Conservation (phyloP, 441 rosid genomes). For the Adansonia rubrostipa region DNA sequence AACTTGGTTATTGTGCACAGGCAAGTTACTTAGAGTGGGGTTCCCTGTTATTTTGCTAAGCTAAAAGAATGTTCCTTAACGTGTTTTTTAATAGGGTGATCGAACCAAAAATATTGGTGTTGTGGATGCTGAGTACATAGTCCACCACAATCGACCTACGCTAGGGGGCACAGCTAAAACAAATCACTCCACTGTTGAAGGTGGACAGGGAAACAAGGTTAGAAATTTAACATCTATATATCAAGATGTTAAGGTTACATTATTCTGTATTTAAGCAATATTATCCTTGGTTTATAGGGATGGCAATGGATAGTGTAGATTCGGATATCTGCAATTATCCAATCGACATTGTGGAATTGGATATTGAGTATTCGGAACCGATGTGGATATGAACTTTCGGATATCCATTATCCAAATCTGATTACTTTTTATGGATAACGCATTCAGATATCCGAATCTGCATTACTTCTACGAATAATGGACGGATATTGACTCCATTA, state of each 20-base stretch:
- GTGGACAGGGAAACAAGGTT: constrained; percentile 41
- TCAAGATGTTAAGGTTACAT: constrained; percentile 5
- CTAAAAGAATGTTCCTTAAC: constrained; percentile 10
- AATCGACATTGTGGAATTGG: no score
- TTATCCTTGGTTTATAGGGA: background rate
- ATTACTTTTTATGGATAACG: no score
- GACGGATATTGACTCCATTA: no score
- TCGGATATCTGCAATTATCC: background rate
- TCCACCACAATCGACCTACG: constrained; percentile 67
- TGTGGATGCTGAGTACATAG: constrained; percentile 71
- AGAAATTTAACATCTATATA: background rate
- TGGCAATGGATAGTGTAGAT: no score
- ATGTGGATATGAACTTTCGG: no score
- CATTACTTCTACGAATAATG: no score
- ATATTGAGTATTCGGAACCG: no score
- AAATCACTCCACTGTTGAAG: constrained; percentile 45
- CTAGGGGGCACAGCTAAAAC: constrained; percentile 44
- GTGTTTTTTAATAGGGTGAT: constrained; percentile 54
- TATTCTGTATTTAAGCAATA: background rate
- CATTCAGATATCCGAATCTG: no score
- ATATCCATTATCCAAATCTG: no score
- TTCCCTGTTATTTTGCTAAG: background rate
- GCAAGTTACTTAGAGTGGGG: constrained; percentile 36
- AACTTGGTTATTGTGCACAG: constrained; percentile 75
- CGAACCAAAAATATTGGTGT: constrained; percentile 60